A percentile compares a stretch with the other conserved stretches of the same genome.
Evolutionary conservation across 2,329 filamentous ascomycete genomes (phyloP).

Genomic region (Alternaria burnsii): DNA sequence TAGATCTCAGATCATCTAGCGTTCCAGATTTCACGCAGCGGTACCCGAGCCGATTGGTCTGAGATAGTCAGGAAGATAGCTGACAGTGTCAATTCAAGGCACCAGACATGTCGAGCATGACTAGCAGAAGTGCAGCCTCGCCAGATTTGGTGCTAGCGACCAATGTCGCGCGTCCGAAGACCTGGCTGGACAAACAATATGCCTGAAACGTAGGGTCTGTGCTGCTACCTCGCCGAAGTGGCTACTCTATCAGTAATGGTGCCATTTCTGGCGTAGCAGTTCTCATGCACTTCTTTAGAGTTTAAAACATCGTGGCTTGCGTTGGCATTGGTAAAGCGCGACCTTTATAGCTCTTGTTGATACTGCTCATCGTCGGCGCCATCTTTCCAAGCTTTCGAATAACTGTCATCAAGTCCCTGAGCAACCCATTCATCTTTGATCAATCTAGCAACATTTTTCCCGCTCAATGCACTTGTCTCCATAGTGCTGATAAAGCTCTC

Average conservation of each 20-base stretch:
- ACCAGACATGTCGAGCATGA: neutral
- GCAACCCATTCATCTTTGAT: conserved; percentile 67
- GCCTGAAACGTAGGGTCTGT: neutral
- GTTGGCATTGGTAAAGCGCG: neutral
- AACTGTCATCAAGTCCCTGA: neutral
- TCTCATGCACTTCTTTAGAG: neutral
- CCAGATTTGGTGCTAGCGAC: neutral
- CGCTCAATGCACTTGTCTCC: conserved; percentile 95
- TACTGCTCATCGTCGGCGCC: neutral
- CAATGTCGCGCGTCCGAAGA: neutral
- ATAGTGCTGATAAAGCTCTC: conserved; percentile 97
- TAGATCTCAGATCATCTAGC: neutral
- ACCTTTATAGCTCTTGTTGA: conserved; percentile 7
- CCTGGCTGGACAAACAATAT: neutral
- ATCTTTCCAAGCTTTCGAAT: neutral
- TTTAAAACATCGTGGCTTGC: neutral
- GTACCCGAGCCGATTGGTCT: neutral
- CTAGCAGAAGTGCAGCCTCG: neutral
- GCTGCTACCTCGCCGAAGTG: conserved; percentile 1
- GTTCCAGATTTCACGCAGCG: neutral
- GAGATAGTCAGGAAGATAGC: neutral
- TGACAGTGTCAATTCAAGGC: neutral
- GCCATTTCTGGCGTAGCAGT: neutral
- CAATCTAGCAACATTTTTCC: conserved; percentile 80
- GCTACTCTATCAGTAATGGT: neutral